Conservation (phyloP, 2,329 filamentous ascomycete genomes). For the Aspergillus piperis region DNA sequence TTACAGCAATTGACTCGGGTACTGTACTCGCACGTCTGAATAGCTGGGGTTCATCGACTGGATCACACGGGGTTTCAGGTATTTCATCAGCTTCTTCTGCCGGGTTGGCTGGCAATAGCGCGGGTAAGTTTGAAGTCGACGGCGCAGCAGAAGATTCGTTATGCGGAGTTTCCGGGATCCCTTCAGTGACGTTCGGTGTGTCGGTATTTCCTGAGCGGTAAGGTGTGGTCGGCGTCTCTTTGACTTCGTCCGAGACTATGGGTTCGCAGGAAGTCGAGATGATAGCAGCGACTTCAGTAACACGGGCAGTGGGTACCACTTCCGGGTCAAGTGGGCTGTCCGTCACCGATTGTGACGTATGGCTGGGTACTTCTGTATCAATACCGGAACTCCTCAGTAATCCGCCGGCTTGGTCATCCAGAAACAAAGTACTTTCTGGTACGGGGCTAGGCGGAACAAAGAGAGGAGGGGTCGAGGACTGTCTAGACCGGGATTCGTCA, state of each 20-base stretch:
- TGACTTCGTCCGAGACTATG: slow-evolving; percentile 18
- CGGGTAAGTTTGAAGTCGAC: neutral
- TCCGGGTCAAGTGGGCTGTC: neutral
- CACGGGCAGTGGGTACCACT: neutral
- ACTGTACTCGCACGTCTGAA: neutral
- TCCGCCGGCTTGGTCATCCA: neutral
- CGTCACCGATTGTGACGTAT: neutral
- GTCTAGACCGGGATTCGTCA: neutral
- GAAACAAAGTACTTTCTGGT: neutral
- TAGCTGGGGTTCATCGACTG: neutral
- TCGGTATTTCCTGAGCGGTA: no score
- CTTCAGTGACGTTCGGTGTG: neutral
- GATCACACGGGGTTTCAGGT: slow-evolving; percentile 24
- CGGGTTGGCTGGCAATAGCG: neutral
- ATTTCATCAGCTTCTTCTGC: slow-evolving; percentile 18
- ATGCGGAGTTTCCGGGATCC: neutral
- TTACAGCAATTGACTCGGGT: slow-evolving; percentile 10
- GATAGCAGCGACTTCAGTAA: slow-evolving; percentile 19
- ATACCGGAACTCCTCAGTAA: neutral
- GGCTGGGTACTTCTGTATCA: neutral
- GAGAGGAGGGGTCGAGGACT: slow-evolving; percentile 18
- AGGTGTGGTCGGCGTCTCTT: slow-evolving; percentile 1
- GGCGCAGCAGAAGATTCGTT: neutral
- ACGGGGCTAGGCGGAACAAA: slow-evolving; percentile 18
- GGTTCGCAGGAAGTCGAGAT: slow-evolving; percentile 18